A percentile compares a stretch with the other conserved stretches of the same genome.
phyloP scores from a whole-genome alignment of 495 filamentous ascomycete genomes.

The Penicillium subrubescens region DNA sequence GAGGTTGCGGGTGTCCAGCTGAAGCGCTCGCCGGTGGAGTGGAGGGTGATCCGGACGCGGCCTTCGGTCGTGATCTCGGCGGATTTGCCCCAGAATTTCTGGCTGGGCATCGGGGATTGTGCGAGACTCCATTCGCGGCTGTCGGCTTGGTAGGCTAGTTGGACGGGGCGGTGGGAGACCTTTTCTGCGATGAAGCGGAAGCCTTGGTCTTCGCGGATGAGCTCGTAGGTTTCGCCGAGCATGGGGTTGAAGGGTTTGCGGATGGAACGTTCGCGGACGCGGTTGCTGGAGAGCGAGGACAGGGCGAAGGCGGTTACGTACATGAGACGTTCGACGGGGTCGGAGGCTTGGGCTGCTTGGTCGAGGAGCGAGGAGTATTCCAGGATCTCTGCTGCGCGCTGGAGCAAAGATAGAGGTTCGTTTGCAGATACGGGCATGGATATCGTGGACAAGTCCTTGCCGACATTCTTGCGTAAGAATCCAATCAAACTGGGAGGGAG shows the following conservation, averaged over 20 bases:
- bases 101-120: slow-evolving; percentile 82
- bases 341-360: slow-evolving; percentile 59
- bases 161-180: slow-evolving; percentile 86
- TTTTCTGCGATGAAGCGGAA: slow-evolving; percentile 93
- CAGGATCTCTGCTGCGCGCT: slow-evolving; percentile 83
- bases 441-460: slow-evolving; percentile 93
- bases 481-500: slow-evolving; percentile 87
- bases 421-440: slow-evolving; percentile 97
- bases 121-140: slow-evolving; percentile 77
- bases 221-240: slow-evolving; percentile 93
- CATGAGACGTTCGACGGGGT: slow-evolving; percentile 69
- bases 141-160: slow-evolving; percentile 92
- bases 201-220: slow-evolving; percentile 84
- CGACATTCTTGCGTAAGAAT: slow-evolving; percentile 95
- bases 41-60: slow-evolving; percentile 72
- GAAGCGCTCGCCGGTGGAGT: slow-evolving; percentile 72
- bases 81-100: slow-evolving; percentile 99
- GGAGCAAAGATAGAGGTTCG: slow-evolving; percentile 85
- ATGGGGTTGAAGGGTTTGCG: slow-evolving; percentile 98
- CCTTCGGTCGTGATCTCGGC: slow-evolving; percentile 92
- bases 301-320: slow-evolving; percentile 90
- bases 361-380: slow-evolving; percentile 89
- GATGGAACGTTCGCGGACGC: slow-evolving; percentile 86
- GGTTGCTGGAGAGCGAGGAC: slow-evolving; percentile 73
- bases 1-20: slow-evolving; percentile 83